Evolutionary conservation across 164 flowering plant species (phyloP), one percentile per base, ranked within the genome.

Genomic region (Magnolia kwangsiensis): DNA sequence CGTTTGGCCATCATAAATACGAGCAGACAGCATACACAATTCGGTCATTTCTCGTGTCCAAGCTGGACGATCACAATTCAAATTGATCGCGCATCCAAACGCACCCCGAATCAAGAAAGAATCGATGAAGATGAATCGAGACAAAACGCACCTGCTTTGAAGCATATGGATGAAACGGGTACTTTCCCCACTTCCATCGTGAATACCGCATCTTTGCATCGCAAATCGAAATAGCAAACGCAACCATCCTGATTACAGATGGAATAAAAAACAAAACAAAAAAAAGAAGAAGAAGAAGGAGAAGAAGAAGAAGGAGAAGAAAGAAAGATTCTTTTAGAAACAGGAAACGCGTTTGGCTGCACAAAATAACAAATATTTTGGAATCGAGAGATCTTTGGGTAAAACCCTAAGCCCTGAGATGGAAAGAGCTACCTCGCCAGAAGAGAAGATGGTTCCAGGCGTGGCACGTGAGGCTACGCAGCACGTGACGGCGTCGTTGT

Each of bases 191-290:
- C 82, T 71, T 91, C 90, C 89, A 90, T 84, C 14, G 81, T 76
- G 69, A 77, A 75, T 27, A 87, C 67, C 31, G 84, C 89, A 78
- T 92, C 94, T 85, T 92, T 90, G 86, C 97, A 90, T 61, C 97
- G 86, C 90, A 94, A 76, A 75, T 96, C 97, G 79, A 90, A 91
- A 90, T 90, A 90, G 88, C 98, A 91, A 67, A 92, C 82, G 79
- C 89, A 77, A 19, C 99, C 98, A 87, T 94, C 98, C 98, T 96
- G 75, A 49, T 77, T 74, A 50, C 61, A 55, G 61, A 55, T 55
- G 61, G 61, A 8, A 55, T 0, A 16, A 55, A 55, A 55, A 27
- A n/a, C n/a, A n/a, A 27, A 24, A 24, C 27, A 24, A 24, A 24
- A n/a, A n/a, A n/a, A n/a, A n/a, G n/a, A n/a, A n/a, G n/a, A n/a